A percentile compares a stretch with the other conserved stretches of the same genome.
phyloP scores from a whole-genome alignment of 768 basidiomycete genomes.

The Boletus rubescentipes region DNA sequence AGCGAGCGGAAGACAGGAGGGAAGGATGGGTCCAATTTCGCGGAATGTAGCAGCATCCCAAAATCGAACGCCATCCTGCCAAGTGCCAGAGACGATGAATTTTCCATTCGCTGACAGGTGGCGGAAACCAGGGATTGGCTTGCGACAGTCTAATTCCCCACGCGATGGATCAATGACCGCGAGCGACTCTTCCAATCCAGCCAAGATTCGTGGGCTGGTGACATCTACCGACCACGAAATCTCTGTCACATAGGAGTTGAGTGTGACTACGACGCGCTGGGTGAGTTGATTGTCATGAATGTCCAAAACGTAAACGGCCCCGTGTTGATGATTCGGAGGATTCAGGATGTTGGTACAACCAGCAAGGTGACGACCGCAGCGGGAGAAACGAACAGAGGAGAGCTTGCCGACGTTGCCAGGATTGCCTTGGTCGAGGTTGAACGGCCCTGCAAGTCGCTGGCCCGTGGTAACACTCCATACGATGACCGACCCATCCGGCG shows the following conservation, averaged over 20 bases:
- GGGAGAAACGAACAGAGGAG: neutral
- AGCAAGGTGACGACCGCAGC: neutral
- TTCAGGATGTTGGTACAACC: neutral
- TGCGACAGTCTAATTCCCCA: neutral
- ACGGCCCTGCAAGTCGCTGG: neutral
- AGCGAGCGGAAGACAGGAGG: neutral
- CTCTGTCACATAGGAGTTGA: neutral
- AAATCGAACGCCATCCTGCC: neutral
- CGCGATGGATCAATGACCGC: neutral
- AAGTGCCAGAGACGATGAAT: slow-evolving; percentile 2
- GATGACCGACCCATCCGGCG: slow-evolving; percentile 2
- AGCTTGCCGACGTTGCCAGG: neutral
- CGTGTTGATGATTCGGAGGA: neutral
- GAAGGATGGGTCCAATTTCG: slow-evolving; percentile 2
- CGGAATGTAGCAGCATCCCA: slow-evolving; percentile 4
- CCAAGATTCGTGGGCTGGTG: neutral
- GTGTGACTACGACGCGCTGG: neutral
- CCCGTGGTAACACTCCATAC: neutral
- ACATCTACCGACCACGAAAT: slow-evolving; percentile 4
- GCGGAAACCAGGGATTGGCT: neutral
- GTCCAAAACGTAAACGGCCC: slow-evolving; percentile 1
- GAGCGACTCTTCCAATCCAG: neutral
- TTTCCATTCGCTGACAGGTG: neutral
- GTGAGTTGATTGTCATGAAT: neutral
- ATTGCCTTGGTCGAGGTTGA: neutral